Conservation (phyloP, 306 rosid genomes). For the Gynostemma pentaphyllum region DNA sequence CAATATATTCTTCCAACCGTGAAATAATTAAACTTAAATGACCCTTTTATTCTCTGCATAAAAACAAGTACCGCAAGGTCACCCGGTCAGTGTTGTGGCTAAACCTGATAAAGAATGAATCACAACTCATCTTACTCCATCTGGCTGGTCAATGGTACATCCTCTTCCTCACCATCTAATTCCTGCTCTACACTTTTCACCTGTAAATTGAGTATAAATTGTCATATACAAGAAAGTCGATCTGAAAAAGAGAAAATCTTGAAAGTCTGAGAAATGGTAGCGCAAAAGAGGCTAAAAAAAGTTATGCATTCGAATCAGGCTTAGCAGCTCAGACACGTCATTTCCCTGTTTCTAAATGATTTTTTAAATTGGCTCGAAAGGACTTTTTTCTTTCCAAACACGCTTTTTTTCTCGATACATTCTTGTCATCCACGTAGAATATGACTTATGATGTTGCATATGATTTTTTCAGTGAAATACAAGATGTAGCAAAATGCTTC, state of each 20-base stretch:
- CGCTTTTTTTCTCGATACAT: not conserved
- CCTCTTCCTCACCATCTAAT: conserved; percentile 60
- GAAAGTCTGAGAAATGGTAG: not conserved
- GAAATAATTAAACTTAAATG: not conserved
- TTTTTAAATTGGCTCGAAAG: not conserved
- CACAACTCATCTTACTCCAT: conserved; percentile 23
- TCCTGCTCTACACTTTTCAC: conserved; percentile 91
- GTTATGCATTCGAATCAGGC: not conserved
- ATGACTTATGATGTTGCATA: not conserved
- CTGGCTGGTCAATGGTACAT: conserved; percentile 36
- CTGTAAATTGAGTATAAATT: conserved; percentile 25
- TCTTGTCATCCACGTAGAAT: not conserved
- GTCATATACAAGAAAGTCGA: not conserved
- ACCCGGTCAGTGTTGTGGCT: not conserved
- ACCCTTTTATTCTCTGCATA: conserved; percentile 1
- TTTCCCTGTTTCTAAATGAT: not conserved
- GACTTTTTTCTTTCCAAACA: not conserved
- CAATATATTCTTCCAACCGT: not conserved
- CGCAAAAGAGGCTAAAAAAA: not conserved
- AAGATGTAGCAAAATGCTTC: not conserved
- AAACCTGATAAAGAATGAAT: not conserved
- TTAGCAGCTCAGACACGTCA: not conserved
- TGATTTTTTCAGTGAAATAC: not conserved
- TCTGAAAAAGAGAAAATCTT: not conserved
- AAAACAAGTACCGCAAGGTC: not conserved